phyloP scores from a whole-genome alignment of 2,329 filamentous ascomycete species.

The Cryphonectria parasitica region DNA sequence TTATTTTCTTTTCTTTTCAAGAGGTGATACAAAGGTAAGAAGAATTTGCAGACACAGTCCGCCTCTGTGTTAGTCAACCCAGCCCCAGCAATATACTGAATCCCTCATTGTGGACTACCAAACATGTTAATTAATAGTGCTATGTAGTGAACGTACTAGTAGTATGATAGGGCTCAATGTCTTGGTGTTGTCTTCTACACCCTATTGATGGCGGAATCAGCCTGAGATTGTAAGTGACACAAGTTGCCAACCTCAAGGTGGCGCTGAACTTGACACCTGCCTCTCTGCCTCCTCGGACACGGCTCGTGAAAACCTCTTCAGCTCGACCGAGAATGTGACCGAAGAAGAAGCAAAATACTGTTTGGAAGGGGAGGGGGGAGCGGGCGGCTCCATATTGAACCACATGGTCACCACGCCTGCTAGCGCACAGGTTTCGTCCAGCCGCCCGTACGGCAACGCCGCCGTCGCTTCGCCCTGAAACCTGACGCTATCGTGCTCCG shows the following conservation, averaged over 20 bases:
- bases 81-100: too few species aligned
- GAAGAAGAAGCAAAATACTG: background rate
- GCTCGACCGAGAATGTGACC: background rate
- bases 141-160: background rate
- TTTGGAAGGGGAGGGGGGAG: too few species aligned
- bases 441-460: background rate
- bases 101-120: too few species aligned
- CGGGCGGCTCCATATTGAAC: background rate
- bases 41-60: too few species aligned
- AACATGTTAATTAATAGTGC: background rate
- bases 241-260: background rate
- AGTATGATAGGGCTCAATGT: background rate
- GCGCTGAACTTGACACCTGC: background rate
- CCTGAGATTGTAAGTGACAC: background rate
- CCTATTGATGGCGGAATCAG: background rate
- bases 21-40: too few species aligned
- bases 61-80: too few species aligned
- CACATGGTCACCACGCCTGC: background rate
- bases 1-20: too few species aligned
- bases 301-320: background rate
- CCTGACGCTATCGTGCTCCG: background rate
- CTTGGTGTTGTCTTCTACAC: background rate
- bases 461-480: background rate
- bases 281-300: background rate
- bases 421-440: background rate